Base-by-base conservation (phyloP, 805 yeast species). In the Nakazawaea sp. region DNA sequence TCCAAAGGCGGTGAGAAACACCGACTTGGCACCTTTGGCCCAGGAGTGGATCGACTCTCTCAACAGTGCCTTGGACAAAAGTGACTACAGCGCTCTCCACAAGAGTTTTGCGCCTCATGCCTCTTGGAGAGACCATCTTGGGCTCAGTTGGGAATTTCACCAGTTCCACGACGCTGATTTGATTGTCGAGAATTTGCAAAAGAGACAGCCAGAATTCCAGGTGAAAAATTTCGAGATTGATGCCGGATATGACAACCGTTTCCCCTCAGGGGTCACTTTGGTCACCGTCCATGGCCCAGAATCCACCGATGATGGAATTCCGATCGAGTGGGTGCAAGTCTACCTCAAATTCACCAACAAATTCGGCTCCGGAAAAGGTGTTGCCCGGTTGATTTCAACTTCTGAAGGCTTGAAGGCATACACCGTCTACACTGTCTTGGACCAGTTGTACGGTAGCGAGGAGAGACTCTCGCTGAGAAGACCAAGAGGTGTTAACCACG, bases 81-180 rank as follows among this genome's bases (percentile, higher is more conserved):
- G 26, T 24, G 24, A 38, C n/a, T 25, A 19, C 15, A 7, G 34
- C 5, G 31, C 30, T 4, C 35, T 58, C 34, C 55, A 48, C 30
- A 40, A 48, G 35, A 45, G 58, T 19, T 35, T 60, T 18, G 27
- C 49, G 20, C 47, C 52, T 4, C 58, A 58, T 40, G 47, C 56
- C 1, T 41, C 53, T 26, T 62, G 68, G 70, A 58, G 58, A 42
- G 70, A 64, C 42, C 66, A 62, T 42, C 45, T 60, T 25, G 43
- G 55, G 13, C 45, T 62, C 23, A 47, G 52, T 17, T 49, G 57
- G 52, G 63, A 63, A 30, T 43, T 59, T 24, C 58, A 56, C 26
- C 57, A 55, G 38, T 56, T 48, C 41, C 45, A 55, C 18, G 62
- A 61, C n/a, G 45, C 53, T 6, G 51, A 51, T 0, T 45, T 49